Conservation (phyloP, 2,329 filamentous ascomycete genomes). For the Diaporthe citrichinensis region DNA sequence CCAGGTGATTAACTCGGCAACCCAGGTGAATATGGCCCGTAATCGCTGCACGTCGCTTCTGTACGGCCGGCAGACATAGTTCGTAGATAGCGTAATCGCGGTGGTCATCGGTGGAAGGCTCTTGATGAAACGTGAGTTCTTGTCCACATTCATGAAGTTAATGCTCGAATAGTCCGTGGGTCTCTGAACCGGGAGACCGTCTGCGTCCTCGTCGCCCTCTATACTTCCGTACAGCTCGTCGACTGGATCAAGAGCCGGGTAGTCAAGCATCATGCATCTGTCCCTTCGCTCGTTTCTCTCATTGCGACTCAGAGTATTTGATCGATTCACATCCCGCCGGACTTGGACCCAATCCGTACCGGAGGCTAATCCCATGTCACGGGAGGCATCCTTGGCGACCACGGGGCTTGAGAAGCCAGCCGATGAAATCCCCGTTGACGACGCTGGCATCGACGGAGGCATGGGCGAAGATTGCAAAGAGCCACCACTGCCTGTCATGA, state of each 20-base stretch:
- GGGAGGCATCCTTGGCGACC: constrained; percentile 64
- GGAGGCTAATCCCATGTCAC: constrained; percentile 78
- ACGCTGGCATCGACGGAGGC: constrained; percentile 57
- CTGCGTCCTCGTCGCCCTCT: constrained; percentile 90
- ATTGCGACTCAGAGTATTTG: constrained; percentile 91
- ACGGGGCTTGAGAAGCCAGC: constrained; percentile 51
- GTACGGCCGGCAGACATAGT: constrained; percentile 94
- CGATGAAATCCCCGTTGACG: constrained; percentile 44
- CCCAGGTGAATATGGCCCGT: constrained; percentile 97
- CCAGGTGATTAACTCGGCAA: constrained; percentile 94
- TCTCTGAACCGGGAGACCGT: constrained; percentile 86
- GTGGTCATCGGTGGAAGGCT: constrained; percentile 87
- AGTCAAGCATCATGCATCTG: constrained; percentile 94
- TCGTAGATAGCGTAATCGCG: constrained; percentile 85
- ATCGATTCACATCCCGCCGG: constrained; percentile 93
- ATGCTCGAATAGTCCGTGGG: constrained; percentile 85
- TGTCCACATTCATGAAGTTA: constrained; percentile 91
- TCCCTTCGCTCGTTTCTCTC: constrained; percentile 89
- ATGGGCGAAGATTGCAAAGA: constrained; percentile 60
- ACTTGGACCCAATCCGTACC: constrained; percentile 96
- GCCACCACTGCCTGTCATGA: constrained; percentile 73
- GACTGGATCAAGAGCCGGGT: constrained; percentile 88
- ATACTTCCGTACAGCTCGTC: constrained; percentile 88
- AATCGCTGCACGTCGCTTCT: constrained; percentile 93
- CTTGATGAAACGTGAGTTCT: constrained; percentile 92